A percentile compares a stretch with the other conserved stretches of the same genome.
phyloP scores from a whole-genome alignment of 2,329 filamentous ascomycete species.

The Calycina marina region DNA sequence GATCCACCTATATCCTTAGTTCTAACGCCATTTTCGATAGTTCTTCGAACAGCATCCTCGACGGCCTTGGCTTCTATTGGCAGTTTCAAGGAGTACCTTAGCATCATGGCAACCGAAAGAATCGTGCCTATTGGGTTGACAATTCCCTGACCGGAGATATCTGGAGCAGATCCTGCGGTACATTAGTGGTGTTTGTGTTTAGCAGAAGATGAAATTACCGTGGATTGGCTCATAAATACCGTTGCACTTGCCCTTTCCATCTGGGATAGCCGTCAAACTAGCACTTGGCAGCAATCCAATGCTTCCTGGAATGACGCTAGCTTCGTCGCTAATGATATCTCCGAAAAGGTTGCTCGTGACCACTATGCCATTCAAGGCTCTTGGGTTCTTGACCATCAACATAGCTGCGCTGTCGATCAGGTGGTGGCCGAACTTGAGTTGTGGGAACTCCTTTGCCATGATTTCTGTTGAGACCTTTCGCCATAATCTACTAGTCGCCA shows the following conservation, averaged over 20 bases:
- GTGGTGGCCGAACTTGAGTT: slow-evolving; percentile 73
- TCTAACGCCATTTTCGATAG: slow-evolving; percentile 63
- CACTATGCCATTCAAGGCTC: slow-evolving; percentile 75
- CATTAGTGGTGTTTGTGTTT: background rate
- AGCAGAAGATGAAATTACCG: slow-evolving; percentile 35
- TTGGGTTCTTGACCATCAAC: slow-evolving; percentile 92
- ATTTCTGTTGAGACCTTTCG: slow-evolving; percentile 73
- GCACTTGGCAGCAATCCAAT: slow-evolving; percentile 81
- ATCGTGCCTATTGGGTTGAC: slow-evolving; percentile 90
- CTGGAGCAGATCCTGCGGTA: slow-evolving; percentile 62
- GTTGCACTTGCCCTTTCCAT: slow-evolving; percentile 72
- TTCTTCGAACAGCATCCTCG: slow-evolving; percentile 65
- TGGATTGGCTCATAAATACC: slow-evolving; percentile 98
- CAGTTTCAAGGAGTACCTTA: slow-evolving; percentile 79
- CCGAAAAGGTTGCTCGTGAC: slow-evolving; percentile 92
- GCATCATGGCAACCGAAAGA: slow-evolving; percentile 87
- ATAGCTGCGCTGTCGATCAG: slow-evolving; percentile 95
- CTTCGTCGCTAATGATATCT: slow-evolving; percentile 92
- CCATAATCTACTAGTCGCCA: slow-evolving; percentile 84
- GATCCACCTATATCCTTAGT: slow-evolving; percentile 78
- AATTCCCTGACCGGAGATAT: slow-evolving; percentile 82
- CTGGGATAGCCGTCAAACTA: slow-evolving; percentile 72
- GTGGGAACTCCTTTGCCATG: slow-evolving; percentile 78
- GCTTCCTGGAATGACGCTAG: slow-evolving; percentile 82
- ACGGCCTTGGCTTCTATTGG: slow-evolving; percentile 63